phyloP scores from a whole-genome alignment of 129 eudicot genomes.

The Heracleum sosnowskyi region DNA sequence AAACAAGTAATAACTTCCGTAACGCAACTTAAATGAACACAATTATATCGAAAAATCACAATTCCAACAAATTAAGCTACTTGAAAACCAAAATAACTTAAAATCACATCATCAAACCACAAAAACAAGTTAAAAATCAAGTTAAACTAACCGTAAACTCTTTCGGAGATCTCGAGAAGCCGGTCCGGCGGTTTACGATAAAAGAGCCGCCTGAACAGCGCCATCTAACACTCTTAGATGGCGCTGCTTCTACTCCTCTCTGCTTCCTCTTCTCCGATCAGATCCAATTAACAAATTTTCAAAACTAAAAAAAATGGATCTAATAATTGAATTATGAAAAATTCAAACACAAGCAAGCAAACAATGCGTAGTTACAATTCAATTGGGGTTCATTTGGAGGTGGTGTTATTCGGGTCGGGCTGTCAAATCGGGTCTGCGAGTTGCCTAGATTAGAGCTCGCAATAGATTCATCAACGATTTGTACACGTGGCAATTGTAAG shows the following conservation, averaged over 20 bases:
- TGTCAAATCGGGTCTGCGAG: slow-evolving; percentile 5
- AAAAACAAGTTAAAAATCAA: background rate
- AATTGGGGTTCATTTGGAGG: background rate
- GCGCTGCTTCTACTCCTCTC: slow-evolving; percentile 54
- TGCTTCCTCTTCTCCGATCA: slow-evolving; percentile 22
- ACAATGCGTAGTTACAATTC: background rate
- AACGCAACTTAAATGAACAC: no score
- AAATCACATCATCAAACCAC: background rate
- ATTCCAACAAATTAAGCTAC: background rate
- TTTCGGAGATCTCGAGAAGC: slow-evolving; percentile 95
- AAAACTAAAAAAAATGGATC: slow-evolving; percentile 19
- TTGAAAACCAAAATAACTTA: background rate
- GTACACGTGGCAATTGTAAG: slow-evolving; percentile 18
- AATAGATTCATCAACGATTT: slow-evolving; percentile 4
- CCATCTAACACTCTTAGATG: slow-evolving; percentile 51
- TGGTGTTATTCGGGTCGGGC: background rate
- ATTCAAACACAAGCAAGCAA: slow-evolving; percentile 14
- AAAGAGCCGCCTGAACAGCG: slow-evolving; percentile 98
- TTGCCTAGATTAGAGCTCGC: background rate
- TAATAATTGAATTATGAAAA: slow-evolving; percentile 9
- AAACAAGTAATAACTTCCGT: no score
- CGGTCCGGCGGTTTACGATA: slow-evolving; percentile 98
- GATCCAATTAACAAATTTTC: slow-evolving; percentile 44
- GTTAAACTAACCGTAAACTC: slow-evolving; percentile 73
- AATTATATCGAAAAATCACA: background rate